phyloP scores from a whole-genome alignment of 257 asterid species.

The Gardenia jasminoides region DNA sequence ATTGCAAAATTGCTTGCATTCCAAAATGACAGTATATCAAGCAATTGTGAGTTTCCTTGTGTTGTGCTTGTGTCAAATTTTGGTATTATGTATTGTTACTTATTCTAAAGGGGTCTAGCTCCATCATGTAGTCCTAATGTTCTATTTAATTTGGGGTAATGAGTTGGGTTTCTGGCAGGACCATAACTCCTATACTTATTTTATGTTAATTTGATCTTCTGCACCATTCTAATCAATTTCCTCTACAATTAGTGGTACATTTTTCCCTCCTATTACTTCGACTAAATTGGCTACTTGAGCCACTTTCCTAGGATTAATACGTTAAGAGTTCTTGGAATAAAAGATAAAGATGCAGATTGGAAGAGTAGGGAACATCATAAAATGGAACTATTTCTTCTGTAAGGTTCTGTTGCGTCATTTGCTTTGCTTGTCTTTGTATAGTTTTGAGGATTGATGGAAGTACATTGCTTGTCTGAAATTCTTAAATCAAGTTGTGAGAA shows the following conservation, averaged over 20 bases:
- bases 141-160: too few species aligned
- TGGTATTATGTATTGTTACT: neutral
- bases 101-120: neutral
- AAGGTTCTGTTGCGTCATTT: neutral
- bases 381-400: neutral
- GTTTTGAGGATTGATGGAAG: neutral
- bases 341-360: neutral
- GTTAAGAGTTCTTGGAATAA: neutral
- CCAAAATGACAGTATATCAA: neutral
- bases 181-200: too few species aligned
- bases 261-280: too few species aligned
- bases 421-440: neutral
- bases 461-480: neutral
- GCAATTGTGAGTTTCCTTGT: too few species aligned
- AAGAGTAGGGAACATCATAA: neutral
- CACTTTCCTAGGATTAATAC: too few species aligned
- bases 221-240: too few species aligned
- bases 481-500: neutral
- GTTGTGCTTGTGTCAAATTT: neutral
- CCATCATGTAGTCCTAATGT: neutral
- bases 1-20: too few species aligned
- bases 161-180: too few species aligned
- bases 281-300: neutral
- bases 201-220: too few species aligned
- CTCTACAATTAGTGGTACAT: neutral